Conservation (phyloP, 2,329 filamentous ascomycete species). For the Leptoxyphium fumago region DNA sequence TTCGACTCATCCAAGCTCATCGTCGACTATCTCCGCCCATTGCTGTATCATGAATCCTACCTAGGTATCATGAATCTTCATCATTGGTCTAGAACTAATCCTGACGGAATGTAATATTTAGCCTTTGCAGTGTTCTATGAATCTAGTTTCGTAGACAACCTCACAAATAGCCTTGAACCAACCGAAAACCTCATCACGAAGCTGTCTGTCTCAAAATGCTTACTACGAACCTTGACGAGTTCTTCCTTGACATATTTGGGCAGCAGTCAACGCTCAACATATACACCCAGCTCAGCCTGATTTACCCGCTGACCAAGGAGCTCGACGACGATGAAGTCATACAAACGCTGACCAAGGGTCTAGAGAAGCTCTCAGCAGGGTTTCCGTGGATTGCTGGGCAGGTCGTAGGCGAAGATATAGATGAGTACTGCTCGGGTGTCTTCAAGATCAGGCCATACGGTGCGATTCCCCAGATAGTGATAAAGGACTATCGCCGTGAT, state of each 20-base stretch:
- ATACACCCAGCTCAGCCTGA: slow-evolving; percentile 33
- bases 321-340: slow-evolving; percentile 14
- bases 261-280: slow-evolving; percentile 28
- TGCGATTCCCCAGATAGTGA: slow-evolving; percentile 20
- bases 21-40: no score
- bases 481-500: slow-evolving; percentile 31
- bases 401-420: slow-evolving; percentile 22
- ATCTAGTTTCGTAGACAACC: no score
- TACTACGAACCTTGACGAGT: not conserved
- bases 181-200: no score
- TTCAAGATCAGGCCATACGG: slow-evolving; percentile 27
- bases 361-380: slow-evolving; percentile 22
- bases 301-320: slow-evolving; percentile 21
- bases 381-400: slow-evolving; percentile 37
- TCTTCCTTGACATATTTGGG: slow-evolving; percentile 27
- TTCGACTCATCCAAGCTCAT: no score
- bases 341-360: slow-evolving; percentile 21
- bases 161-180: no score
- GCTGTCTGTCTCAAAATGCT: not conserved
- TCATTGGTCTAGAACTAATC: no score
- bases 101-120: no score
- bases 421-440: slow-evolving; percentile 16
- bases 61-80: no score
- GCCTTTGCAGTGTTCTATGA: no score
- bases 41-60: no score